A percentile compares a stretch with the other conserved stretches of the same genome.
Evolutionary conservation across 371 early-diverging fungal species (phyloP).

Genomic region (Rhizopus sp.): DNA sequence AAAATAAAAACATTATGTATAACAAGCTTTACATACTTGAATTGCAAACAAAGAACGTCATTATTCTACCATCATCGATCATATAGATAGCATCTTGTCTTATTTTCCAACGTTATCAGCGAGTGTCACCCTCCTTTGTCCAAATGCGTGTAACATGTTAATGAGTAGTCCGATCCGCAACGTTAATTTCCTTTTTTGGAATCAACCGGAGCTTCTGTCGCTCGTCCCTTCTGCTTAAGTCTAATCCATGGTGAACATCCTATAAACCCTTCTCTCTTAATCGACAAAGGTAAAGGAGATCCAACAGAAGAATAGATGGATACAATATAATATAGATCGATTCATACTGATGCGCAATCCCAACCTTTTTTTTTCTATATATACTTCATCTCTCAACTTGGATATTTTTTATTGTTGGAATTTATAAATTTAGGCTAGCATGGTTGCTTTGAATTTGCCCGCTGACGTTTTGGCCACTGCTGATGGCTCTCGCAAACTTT

Average conservation of each 20-base stretch:
- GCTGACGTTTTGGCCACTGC: conserved; percentile 63
- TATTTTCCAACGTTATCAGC: no score
- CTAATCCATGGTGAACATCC: neutral
- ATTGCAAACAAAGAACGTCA: no score
- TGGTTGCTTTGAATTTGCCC: conserved; percentile 69
- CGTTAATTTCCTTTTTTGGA: conserved; percentile 3
- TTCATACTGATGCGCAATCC: conserved; percentile 2
- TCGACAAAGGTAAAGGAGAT: conserved; percentile 23
- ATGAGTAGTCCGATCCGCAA: no score
- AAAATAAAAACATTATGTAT: no score
- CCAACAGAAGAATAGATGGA: neutral
- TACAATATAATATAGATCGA: conserved; percentile 1
- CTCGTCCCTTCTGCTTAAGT: conserved; percentile 10
- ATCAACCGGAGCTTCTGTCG: neutral
- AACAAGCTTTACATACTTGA: no score
- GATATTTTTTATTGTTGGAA: conserved; percentile 13
- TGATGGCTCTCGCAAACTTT: conserved; percentile 74
- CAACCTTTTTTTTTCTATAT: conserved; percentile 1
- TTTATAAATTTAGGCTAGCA: conserved; percentile 32
- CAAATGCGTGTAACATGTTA: no score
- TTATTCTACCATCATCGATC: no score
- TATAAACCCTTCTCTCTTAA: conserved; percentile 23
- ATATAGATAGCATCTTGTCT: no score
- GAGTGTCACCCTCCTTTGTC: no score
- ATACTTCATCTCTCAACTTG: conserved; percentile 5